These are phyloP conservation scores for Kazachstania viticola DNA, from an alignment of 805 yeast species.

Conservation along the genomic window DNA sequence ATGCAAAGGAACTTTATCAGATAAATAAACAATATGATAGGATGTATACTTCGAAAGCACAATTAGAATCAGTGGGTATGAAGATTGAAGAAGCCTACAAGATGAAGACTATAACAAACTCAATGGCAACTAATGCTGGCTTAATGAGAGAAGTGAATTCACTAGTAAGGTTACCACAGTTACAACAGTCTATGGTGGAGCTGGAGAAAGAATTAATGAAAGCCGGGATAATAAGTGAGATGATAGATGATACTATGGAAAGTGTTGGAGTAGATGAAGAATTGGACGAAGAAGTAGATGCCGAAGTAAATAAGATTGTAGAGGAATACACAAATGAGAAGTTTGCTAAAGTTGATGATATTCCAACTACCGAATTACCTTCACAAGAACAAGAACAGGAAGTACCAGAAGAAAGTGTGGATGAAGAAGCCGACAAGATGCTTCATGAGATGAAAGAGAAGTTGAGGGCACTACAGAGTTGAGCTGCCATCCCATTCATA, in stretches of 20 bases:
- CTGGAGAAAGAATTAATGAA: constrained; percentile 78
- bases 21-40: constrained; percentile 64
- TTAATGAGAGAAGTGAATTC: constrained; percentile 84
- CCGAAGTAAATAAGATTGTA: constrained; percentile 52
- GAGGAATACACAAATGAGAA: constrained; percentile 34
- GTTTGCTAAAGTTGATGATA: constrained; percentile 28
- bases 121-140: constrained; percentile 64
- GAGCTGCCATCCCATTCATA: too few relatives aligned
- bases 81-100: constrained; percentile 88
- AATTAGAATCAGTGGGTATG: constrained; percentile 74
- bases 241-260: constrained; percentile 87
- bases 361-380: constrained; percentile 25
- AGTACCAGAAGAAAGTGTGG: constrained; percentile 33
- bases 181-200: constrained; percentile 74
- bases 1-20: constrained; percentile 72
- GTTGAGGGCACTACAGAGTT: constrained; percentile 68
- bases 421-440: constrained; percentile 61
- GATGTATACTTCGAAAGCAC: constrained; percentile 71
- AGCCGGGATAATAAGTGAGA: constrained; percentile 81
- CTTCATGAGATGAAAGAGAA: constrained; percentile 83
- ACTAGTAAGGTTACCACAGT: constrained; percentile 65
- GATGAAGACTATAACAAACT: constrained; percentile 68
- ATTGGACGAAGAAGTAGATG: constrained; percentile 52
- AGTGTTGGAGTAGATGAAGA: constrained; percentile 54
- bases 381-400: constrained; percentile 28